phyloP scores from a whole-genome alignment of 192 early-diverging fungal species.

The Jimgerdemannia flammicorona region DNA sequence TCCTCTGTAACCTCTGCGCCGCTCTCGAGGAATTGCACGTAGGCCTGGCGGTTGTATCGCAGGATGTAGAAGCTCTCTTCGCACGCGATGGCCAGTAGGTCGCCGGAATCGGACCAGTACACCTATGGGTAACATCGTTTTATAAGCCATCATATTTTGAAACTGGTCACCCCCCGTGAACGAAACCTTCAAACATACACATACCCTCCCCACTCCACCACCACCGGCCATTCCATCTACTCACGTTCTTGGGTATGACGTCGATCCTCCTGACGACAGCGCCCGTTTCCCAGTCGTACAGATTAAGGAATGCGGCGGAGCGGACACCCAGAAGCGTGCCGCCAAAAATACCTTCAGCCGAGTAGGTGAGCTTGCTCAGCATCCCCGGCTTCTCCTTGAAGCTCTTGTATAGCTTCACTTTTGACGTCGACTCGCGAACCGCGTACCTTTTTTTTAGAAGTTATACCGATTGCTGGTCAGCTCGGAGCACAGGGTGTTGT shows the following conservation, averaged over 20 bases:
- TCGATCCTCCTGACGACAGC: conserved; percentile 90
- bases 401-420: conserved; percentile 87
- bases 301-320: conserved; percentile 80
- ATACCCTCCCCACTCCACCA: no score
- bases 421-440: conserved; percentile 89
- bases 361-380: conserved; percentile 66
- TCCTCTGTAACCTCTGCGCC: conserved; percentile 78
- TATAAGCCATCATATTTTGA: conserved; percentile 2
- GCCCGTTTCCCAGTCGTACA: conserved; percentile 99
- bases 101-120: conserved; percentile 94
- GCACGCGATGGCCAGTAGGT: conserved; percentile 87
- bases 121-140: conserved; percentile 36
- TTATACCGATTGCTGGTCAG: background rate
- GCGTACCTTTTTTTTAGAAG: conserved; percentile 57
- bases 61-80: conserved; percentile 95
- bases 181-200: no score
- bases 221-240: background rate
- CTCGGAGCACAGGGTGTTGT: background rate
- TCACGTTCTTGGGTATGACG: conserved; percentile 75
- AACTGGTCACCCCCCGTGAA: conserved; percentile 3
- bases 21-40: conserved; percentile 63
- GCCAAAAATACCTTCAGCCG: conserved; percentile 93
- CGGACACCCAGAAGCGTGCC: conserved; percentile 89
- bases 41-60: conserved; percentile 88
- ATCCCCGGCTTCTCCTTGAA: conserved; percentile 89